Base-by-base conservation (phyloP, 768 basidiomycete genomes). In the Trametes punicea region DNA sequence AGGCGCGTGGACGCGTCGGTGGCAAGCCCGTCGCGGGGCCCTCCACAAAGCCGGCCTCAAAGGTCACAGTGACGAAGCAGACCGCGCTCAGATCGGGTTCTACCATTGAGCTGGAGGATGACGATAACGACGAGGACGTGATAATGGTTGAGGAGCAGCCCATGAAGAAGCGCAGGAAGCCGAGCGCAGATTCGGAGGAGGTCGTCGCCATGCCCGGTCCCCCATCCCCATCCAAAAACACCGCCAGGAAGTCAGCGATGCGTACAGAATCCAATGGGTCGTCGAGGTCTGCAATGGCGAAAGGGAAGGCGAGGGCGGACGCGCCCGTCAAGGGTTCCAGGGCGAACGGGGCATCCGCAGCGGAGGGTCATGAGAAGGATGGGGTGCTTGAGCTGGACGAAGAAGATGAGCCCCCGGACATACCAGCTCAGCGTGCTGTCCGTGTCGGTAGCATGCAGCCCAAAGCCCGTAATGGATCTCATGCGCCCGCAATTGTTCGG, bases 271-370 rank as follows among this genome's bases (percentile, higher is more conserved):
- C 52, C 5, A 64, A 62, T n/a, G 62, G 57, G 2, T 73, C 72
- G 56, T 67, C 62, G 6, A 77, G 74, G 62, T 69, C 66, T 5
- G 74, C 68, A 2, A 74, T 65, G 46, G 70, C 65, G 42, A 66
- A 64, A 47, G 62, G 64, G 30, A 68, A 60, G 50, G 40, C 46
- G 50, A 72, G 64, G 36, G 60, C 62, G 2, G 56, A 61, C 20
- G 59, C 16, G 16, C 26, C 36, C 53, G 36, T 51, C 41, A 55
- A 30, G 61, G 3, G 20, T 15, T 16, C 16, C 6, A 33, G 25
- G 15, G n/a, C 18, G 33, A 59, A 52, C 26, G 52, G 45, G 15
- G 18, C 29, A 9, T 13, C 31, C 1, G 49, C 18, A 1, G 55
- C 60, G 13, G 46, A 61, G 62, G 62, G 61, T 6, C 60, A 62